A percentile compares a stretch with the other conserved stretches of the same genome.
Evolutionary conservation across 768 basidiomycete species (phyloP).

Genomic region (Rhodotorula kratochvilovae): DNA sequence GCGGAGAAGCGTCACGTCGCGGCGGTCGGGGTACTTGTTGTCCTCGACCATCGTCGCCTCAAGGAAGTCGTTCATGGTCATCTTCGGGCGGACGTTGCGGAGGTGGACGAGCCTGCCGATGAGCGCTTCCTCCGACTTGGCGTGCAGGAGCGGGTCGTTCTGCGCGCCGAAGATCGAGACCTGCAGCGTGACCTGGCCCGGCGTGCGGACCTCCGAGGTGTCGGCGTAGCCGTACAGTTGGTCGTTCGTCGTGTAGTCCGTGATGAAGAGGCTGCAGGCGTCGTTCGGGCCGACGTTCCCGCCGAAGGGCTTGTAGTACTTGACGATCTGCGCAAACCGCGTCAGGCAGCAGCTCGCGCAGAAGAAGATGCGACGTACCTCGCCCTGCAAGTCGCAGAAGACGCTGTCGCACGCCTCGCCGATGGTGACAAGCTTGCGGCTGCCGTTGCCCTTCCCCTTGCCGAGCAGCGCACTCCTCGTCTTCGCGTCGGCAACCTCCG

Average conservation of each 20-base stretch:
- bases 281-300: background rate
- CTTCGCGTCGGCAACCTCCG: background rate
- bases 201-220: background rate
- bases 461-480: background rate
- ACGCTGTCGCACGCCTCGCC: background rate
- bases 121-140: background rate
- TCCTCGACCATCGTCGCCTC: constrained; percentile 30
- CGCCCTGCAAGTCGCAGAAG: constrained; percentile 18
- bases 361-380: background rate
- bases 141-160: constrained; percentile 8
- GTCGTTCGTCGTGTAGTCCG: constrained; percentile 22
- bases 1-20: background rate
- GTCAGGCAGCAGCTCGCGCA: too few species aligned
- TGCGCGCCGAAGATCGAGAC: constrained; percentile 26
- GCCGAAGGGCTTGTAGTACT: background rate
- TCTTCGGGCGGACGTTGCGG: constrained; percentile 17
- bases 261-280: constrained; percentile 10
- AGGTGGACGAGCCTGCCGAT: constrained; percentile 2
- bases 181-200: constrained; percentile 11
- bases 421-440: background rate
- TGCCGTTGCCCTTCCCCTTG: background rate
- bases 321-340: constrained; percentile 7
- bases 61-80: background rate
- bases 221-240: background rate
- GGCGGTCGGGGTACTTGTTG: background rate